Evolutionary conservation across 345 rosid species (phyloP).

Genomic region (Rhodamnia argentea): DNA sequence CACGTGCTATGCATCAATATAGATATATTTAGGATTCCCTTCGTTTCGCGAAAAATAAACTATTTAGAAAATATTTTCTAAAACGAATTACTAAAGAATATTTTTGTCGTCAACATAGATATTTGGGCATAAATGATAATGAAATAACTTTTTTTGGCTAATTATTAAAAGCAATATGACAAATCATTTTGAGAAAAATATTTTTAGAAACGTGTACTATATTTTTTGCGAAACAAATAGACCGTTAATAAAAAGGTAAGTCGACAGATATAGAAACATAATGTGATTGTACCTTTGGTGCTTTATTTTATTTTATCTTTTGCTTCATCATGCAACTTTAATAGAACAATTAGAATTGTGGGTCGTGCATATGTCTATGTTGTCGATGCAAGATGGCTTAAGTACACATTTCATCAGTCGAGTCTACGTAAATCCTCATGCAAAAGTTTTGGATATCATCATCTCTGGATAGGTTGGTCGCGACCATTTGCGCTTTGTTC

Average conservation of each 20-base stretch:
- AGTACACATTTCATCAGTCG: background rate
- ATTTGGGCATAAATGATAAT: too few relatives aligned
- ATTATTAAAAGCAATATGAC: too few relatives aligned
- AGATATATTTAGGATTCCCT: background rate
- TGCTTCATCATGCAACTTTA: background rate
- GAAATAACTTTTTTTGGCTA: too few relatives aligned
- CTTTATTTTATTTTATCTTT: background rate
- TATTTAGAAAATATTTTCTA: too few relatives aligned
- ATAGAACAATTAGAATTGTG: background rate
- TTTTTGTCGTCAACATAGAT: too few relatives aligned
- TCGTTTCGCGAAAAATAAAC: too few relatives aligned
- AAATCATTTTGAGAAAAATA: too few relatives aligned
- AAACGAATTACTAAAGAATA: too few relatives aligned
- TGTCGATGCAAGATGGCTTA: rapidly evolving
- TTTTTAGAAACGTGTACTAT: too few relatives aligned
- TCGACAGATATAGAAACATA: background rate
- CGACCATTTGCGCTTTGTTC: background rate
- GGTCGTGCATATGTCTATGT: rapidly evolving
- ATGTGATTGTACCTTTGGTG: background rate
- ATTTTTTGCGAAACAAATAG: too few relatives aligned
- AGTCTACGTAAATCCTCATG: background rate
- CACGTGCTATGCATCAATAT: background rate
- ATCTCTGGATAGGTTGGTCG: background rate
- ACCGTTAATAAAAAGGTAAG: background rate
- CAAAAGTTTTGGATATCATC: background rate